phyloP scores from a whole-genome alignment of 2,329 filamentous ascomycete species.

The Drechslerella dactyloides region DNA sequence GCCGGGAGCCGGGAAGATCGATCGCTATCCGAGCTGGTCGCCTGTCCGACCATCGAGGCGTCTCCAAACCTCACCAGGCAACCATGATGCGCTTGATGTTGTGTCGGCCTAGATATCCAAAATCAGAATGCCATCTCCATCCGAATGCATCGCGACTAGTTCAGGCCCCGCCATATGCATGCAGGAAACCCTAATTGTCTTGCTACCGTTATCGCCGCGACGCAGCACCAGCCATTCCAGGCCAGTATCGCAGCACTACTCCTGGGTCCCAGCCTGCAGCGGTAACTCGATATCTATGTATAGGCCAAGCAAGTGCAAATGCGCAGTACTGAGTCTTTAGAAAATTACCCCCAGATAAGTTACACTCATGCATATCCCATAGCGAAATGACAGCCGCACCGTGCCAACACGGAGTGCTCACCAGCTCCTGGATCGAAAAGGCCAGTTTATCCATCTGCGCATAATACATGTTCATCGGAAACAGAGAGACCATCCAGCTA shows the following conservation, averaged over 20 bases:
- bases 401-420: too few species aligned
- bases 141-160: too few species aligned
- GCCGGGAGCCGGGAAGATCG: background rate
- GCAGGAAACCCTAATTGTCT: background rate
- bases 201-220: background rate
- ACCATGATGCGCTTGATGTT: background rate
- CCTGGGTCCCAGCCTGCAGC: background rate
- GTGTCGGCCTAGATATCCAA: background rate
- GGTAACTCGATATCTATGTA: background rate
- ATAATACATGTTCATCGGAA: too few species aligned
- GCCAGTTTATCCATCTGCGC: too few species aligned
- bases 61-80: background rate
- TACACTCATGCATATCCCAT: too few species aligned
- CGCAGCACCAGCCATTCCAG: background rate
- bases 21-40: background rate
- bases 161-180: background rate
- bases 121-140: background rate
- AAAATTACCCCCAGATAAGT: too few species aligned
- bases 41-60: background rate
- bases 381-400: too few species aligned
- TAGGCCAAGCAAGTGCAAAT: background rate
- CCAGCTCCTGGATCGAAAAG: too few species aligned
- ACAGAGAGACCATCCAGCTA: too few species aligned
- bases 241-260: background rate
- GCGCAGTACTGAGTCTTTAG: background rate